Base-by-base conservation (phyloP, 2,329 filamentous ascomycete species). In the Xylariaceae sp. region DNA sequence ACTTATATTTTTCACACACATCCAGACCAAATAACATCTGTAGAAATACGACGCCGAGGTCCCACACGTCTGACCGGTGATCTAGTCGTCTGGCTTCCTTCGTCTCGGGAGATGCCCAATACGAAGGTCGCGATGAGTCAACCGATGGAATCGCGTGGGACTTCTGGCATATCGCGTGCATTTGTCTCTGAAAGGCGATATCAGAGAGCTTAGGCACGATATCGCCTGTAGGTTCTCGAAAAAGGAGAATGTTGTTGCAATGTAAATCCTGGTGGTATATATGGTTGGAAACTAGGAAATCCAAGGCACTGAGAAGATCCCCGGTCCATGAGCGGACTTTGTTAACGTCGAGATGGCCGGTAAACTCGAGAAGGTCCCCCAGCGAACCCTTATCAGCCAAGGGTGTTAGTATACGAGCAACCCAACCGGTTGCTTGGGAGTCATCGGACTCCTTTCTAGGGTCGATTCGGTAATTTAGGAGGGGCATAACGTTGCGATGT, bases 11-110 rank as follows among this genome's bases (percentile, higher is more conserved):
- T 60, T 88, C 81, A 15, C 88, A 79, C 5, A 91, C 83, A 65
- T 91, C 85, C 39, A 91, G 79, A 1, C 94, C 94, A 72, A 97
- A 93, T 2, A 94, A 83, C 91, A 97, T 97, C 72, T 99, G 93
- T 45, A 96, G 74, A 67, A 97, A 89, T 4, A 97, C 83, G 35
- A 97, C 85, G 3, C 94, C 94, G 68, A 99, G 86, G 65, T 97
- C 90, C 94, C 94, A 99, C 7, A 97, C 84, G 72, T 97, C 94
- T 0, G 91, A 90, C 72, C 96, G 96, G 68, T 83, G 82, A 1
- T 82, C 86, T 75, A 88, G 80, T 72, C 88, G 78, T 35, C 81
- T 83, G 0, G 79, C 81, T 51, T 77, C 82, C 35, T 83, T 82
- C 54, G 92, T 81, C 73, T 96, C 92, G 1, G 92, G 89, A 1